Evolutionary conservation across 1,139 yeast genomes (phyloP).

Genomic region (Arxiozyma heterogenica): DNA sequence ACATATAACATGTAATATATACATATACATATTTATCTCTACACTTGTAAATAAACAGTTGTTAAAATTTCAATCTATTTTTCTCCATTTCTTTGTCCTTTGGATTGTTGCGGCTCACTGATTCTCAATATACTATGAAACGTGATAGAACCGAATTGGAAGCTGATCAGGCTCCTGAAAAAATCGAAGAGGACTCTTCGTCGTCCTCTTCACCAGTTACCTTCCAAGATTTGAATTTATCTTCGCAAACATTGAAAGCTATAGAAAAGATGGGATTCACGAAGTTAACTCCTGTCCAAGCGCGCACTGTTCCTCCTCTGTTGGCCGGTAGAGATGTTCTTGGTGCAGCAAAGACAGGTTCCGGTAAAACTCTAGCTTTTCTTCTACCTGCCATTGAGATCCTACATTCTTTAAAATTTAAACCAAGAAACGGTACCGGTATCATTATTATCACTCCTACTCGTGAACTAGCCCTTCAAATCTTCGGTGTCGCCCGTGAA

Average conservation of each 20-base stretch:
- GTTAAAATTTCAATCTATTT: neutral
- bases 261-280: constrained; percentile 79
- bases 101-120: no score
- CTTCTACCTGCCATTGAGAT: constrained; percentile 90
- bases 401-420: constrained; percentile 77
- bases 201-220: constrained; percentile 16
- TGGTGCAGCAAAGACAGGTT: constrained; percentile 98
- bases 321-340: constrained; percentile 91
- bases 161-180: neutral
- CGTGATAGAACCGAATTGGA: neutral
- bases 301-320: constrained; percentile 88
- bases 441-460: constrained; percentile 82
- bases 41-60: no score
- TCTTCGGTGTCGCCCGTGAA: constrained; percentile 93
- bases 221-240: constrained; percentile 56
- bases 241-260: constrained; percentile 73
- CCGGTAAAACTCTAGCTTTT: constrained; percentile 95
- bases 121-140: neutral
- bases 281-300: constrained; percentile 87
- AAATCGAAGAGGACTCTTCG: neutral
- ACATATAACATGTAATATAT: no score
- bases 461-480: constrained; percentile 88
- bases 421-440: constrained; percentile 90
- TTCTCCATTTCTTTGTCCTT: neutral
- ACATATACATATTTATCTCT: neutral